Conservation (phyloP, 2,329 filamentous ascomycete genomes). For the Alternaria consortialis region DNA sequence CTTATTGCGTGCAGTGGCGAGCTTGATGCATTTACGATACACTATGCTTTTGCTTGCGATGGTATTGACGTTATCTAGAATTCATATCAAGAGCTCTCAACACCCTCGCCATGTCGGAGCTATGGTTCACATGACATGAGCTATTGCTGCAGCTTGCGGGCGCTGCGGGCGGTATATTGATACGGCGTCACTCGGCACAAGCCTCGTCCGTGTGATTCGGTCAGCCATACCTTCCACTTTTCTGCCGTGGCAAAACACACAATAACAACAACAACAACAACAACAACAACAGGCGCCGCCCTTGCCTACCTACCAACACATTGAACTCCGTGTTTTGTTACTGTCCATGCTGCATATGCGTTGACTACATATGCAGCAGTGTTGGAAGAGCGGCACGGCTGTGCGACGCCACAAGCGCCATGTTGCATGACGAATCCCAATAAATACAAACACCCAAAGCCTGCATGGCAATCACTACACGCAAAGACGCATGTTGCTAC, state of each 20-base stretch:
- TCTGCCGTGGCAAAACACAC: slow-evolving; percentile 15
- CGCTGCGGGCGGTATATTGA: slow-evolving; percentile 10
- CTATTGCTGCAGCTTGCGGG: slow-evolving; percentile 14
- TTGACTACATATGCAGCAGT: neutral
- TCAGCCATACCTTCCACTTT: slow-evolving; percentile 10
- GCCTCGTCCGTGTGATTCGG: slow-evolving; percentile 13
- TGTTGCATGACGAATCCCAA: neutral
- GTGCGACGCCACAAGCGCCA: neutral
- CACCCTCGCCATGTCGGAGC: neutral
- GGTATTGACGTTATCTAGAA: neutral
- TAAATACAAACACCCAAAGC: neutral
- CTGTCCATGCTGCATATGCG: neutral
- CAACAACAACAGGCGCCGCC: slow-evolving; percentile 10
- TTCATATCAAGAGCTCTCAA: neutral
- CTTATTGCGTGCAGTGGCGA: neutral
- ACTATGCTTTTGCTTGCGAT: neutral
- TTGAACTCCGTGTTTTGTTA: neutral
- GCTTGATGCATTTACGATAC: neutral
- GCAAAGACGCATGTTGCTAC: neutral
- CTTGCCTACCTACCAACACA: neutral
- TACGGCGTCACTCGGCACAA: slow-evolving; percentile 18
- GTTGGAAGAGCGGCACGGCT: slow-evolving; percentile 2
- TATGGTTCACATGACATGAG: slow-evolving; percentile 4
- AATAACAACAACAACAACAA: neutral
- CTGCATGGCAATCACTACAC: neutral